These are phyloP conservation scores for Athelia psychrophila DNA, from an alignment of 1,284 basidiomycete species.

Conservation along the genomic window DNA sequence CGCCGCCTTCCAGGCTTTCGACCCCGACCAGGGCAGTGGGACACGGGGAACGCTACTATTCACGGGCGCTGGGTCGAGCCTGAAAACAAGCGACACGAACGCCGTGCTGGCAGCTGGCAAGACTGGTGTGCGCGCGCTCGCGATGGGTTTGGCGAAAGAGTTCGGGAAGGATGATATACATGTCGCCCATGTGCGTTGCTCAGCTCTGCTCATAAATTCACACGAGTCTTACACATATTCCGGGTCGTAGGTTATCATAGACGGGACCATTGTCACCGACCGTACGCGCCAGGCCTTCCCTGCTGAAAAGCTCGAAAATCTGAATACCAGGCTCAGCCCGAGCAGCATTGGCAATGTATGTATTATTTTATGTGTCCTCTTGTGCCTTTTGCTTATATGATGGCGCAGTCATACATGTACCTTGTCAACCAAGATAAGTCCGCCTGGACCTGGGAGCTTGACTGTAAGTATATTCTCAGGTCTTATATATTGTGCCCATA, in stretches of 20 bases:
- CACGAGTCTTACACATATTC: not conserved
- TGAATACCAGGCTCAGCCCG: conserved; percentile 49
- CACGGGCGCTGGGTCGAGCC: conserved; percentile 73
- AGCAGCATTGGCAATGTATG: conserved; percentile 63
- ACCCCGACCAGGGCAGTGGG: conserved; percentile 37
- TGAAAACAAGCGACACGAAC: conserved; percentile 63
- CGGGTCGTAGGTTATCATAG: conserved; percentile 46
- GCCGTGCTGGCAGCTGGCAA: conserved; percentile 71
- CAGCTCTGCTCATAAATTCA: not conserved
- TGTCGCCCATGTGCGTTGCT: conserved; percentile 59
- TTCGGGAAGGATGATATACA: conserved; percentile 80
- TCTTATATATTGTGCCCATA: not conserved
- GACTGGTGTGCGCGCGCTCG: conserved; percentile 61
- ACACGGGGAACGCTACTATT: conserved; percentile 70
- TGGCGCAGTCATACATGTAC: conserved; percentile 45
- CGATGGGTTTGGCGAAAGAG: conserved; percentile 77
- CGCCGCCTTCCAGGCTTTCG: conserved; percentile 59
- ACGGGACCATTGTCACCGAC: conserved; percentile 58
- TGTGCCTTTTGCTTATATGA: not conserved
- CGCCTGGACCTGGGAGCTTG: conserved; percentile 70
- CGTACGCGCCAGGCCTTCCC: conserved; percentile 21
- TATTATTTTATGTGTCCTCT: conserved; percentile 15
- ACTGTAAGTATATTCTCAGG: conserved; percentile 38
- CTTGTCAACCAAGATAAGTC: conserved; percentile 60
- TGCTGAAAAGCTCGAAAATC: conserved; percentile 28